phyloP scores from a whole-genome alignment of 768 basidiomycete species.

The Tephrocybe sp. region DNA sequence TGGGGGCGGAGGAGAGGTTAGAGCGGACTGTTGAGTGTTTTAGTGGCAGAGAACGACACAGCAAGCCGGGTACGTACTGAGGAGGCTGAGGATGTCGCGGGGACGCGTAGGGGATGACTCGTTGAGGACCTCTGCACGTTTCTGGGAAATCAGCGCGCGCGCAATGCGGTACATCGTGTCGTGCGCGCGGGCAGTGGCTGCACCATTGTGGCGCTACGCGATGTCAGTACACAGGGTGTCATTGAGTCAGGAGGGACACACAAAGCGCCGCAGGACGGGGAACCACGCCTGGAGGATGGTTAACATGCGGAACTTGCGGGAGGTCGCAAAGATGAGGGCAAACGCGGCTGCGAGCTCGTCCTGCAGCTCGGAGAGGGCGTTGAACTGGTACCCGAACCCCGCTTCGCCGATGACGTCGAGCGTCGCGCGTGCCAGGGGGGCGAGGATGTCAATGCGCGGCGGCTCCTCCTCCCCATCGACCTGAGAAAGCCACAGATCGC shows the following conservation, averaged over 20 bases:
- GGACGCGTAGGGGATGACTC: slow-evolving; percentile 27
- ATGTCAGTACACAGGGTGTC: not conserved
- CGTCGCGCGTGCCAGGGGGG: slow-evolving; percentile 58
- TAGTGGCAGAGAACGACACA: slow-evolving; percentile 4
- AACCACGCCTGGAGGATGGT: slow-evolving; percentile 60
- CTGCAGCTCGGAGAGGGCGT: slow-evolving; percentile 43
- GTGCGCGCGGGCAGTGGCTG: slow-evolving; percentile 41
- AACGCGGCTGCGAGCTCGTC: slow-evolving; percentile 60
- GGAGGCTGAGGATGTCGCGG: slow-evolving; percentile 55
- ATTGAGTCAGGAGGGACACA: slow-evolving; percentile 29
- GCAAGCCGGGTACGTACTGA: slow-evolving; percentile 36
- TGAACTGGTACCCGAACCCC: slow-evolving; percentile 63
- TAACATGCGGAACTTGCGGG: slow-evolving; percentile 50
- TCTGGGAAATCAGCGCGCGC: slow-evolving; percentile 49
- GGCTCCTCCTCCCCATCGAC: slow-evolving; percentile 19
- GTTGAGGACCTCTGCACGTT: slow-evolving; percentile 34
- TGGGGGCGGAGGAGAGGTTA: slow-evolving; percentile 13
- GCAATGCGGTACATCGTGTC: slow-evolving; percentile 55
- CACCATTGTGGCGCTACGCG: slow-evolving; percentile 44
- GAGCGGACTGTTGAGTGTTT: not conserved
- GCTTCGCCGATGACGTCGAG: slow-evolving; percentile 70
- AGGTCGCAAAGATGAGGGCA: slow-evolving; percentile 50
- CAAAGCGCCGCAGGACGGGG: slow-evolving; percentile 51
- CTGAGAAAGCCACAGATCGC: slow-evolving; percentile 21
- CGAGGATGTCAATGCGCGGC: slow-evolving; percentile 48